Evolutionary conservation across 495 filamentous ascomycete species (phyloP).

Genomic region (Aspergillus kassunensis): DNA sequence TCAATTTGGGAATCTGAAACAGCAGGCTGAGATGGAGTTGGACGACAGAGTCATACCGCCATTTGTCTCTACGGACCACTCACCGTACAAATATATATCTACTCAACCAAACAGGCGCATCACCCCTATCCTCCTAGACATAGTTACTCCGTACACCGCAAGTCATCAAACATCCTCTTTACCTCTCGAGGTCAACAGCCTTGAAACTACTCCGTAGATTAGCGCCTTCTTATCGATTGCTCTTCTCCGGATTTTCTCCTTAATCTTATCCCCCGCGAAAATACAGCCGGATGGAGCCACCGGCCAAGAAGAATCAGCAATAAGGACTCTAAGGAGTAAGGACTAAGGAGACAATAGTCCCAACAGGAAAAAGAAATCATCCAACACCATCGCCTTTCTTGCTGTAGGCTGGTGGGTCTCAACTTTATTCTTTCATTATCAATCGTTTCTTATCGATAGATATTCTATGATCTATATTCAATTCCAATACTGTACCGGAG

Average conservation of each 20-base stretch:
- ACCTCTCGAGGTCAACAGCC: neutral
- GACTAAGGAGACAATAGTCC: constrained; percentile 4
- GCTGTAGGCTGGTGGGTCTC: neutral
- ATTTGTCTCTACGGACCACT: too few relatives aligned
- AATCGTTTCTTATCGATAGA: constrained; percentile 1
- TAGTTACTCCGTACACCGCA: constrained; percentile 10
- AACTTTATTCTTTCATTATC: constrained; percentile 1
- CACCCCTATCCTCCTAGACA: constrained; percentile 17
- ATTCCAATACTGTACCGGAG: too few relatives aligned
- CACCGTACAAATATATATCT: too few relatives aligned
- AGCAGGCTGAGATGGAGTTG: constrained; percentile 13
- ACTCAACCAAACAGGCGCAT: constrained; percentile 8
- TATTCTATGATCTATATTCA: too few relatives aligned
- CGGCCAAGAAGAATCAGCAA: constrained; percentile 12
- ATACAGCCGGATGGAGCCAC: constrained; percentile 12
- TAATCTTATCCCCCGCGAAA: constrained; percentile 24
- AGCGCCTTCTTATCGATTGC: constrained; percentile 19
- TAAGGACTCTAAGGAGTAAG: constrained; percentile 2
- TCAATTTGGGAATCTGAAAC: constrained; percentile 18
- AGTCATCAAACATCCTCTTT: too few relatives aligned
- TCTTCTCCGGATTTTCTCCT: constrained; percentile 20
- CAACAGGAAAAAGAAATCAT: neutral
- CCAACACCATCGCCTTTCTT: neutral
- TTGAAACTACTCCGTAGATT: too few relatives aligned
- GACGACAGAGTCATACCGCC: too few relatives aligned